Percentiles rank a stretch among this genome's conserved stretches.
Conservation (phyloP, 169 alveolate species). For the Cryptosporidium sp. region DNA sequence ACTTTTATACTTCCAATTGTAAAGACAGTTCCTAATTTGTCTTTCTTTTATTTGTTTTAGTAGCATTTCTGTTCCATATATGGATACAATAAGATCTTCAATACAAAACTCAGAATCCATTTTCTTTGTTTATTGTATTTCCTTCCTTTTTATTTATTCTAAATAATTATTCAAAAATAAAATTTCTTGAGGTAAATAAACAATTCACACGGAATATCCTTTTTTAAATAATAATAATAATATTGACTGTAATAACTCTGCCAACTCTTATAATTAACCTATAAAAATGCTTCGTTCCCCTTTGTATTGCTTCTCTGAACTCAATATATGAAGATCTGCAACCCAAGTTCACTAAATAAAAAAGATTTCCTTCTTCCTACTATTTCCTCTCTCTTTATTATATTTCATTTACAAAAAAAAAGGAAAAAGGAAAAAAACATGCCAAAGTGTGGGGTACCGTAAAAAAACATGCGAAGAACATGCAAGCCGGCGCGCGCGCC, state of each 20-base stretch:
- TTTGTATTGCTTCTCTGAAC: not conserved
- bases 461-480: slow-evolving; percentile 9
- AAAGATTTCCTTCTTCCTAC: not conserved
- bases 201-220: too few relatives aligned
- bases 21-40: slow-evolving; percentile 46
- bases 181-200: not conserved
- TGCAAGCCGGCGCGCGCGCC: slow-evolving; percentile 9
- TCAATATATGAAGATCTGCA: too few relatives aligned
- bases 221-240: too few relatives aligned
- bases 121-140: not conserved
- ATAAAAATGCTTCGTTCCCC: too few relatives aligned
- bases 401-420: not conserved
- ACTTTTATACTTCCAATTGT: slow-evolving; percentile 64
- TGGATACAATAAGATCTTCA: slow-evolving; percentile 53
- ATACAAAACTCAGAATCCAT: slow-evolving; percentile 20
- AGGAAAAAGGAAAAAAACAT: not conserved
- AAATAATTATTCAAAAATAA: not conserved
- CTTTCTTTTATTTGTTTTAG: slow-evolving; percentile 52
- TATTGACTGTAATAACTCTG: not conserved
- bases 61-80: slow-evolving; percentile 46
- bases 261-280: too few relatives aligned
- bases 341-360: not conserved
- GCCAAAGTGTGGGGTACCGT: slow-evolving; percentile 30
- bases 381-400: not conserved
- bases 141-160: not conserved